phyloP scores from a whole-genome alignment of 441 rosid genomes.

The Capsella rubella region DNA sequence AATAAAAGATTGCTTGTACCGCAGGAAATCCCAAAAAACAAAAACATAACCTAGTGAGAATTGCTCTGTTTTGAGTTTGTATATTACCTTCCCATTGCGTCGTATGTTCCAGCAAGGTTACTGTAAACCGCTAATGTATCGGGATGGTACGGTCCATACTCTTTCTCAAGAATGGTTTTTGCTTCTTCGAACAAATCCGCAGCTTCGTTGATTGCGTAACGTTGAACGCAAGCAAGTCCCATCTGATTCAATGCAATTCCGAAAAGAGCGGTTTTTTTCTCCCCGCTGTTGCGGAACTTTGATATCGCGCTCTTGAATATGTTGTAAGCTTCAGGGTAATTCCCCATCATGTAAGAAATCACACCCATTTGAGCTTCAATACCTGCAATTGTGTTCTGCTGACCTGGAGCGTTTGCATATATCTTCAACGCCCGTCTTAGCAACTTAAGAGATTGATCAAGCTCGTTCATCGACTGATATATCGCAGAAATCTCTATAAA shows the following conservation, averaged over 20 bases:
- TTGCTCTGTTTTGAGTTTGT: background rate
- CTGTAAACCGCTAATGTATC: conserved; percentile 90
- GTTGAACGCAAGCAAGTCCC: conserved; percentile 91
- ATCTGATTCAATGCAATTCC: conserved; percentile 89
- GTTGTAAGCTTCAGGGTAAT: conserved; percentile 68
- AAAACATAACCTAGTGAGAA: background rate
- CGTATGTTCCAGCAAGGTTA: conserved; percentile 97
- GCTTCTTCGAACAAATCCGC: conserved; percentile 90
- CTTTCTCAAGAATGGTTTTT: conserved; percentile 73
- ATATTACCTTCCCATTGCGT: conserved; percentile 93
- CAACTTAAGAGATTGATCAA: conserved; percentile 70
- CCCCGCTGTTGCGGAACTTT: conserved; percentile 79
- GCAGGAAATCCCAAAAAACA: background rate
- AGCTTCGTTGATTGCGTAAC: conserved; percentile 72
- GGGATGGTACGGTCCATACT: conserved; percentile 87
- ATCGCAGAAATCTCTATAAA: conserved; percentile 86
- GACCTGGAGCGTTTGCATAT: conserved; percentile 69
- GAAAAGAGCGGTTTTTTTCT: conserved; percentile 79
- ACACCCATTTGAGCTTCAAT: conserved; percentile 96
- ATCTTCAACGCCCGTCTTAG: conserved; percentile 71
- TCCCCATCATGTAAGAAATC: conserved; percentile 83
- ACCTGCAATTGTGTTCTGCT: conserved; percentile 84
- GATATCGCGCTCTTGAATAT: conserved; percentile 69
- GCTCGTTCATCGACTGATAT: conserved; percentile 83
- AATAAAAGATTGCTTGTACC: conserved; percentile 21